Conservation (phyloP, 805 yeast species). For the Yamadazyma paraphyllophila region DNA sequence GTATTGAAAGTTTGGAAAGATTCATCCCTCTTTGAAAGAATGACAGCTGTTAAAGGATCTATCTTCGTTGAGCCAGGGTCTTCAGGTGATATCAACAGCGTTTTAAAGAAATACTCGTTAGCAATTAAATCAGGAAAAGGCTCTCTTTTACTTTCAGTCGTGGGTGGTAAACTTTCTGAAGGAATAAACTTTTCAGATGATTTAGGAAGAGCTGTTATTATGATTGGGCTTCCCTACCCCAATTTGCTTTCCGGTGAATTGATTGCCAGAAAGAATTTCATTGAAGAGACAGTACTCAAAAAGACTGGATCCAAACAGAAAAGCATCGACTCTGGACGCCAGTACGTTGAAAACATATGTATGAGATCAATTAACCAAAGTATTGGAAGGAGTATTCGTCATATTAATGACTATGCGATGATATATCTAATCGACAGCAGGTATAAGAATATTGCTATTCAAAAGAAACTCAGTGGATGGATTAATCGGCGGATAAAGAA, state of each 20-base stretch:
- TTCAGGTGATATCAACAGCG: slow-evolving; percentile 40
- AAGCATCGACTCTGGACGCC: slow-evolving; percentile 49
- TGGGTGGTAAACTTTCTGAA: slow-evolving; percentile 90
- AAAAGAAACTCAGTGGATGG: slow-evolving; percentile 71
- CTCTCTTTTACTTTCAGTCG: slow-evolving; percentile 76
- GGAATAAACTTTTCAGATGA: slow-evolving; percentile 90
- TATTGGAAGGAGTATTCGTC: slow-evolving; percentile 89
- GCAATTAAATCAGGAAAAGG: slow-evolving; percentile 43
- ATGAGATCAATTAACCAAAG: slow-evolving; percentile 92
- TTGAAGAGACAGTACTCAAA: slow-evolving; percentile 50
- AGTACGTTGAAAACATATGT: slow-evolving; percentile 78
- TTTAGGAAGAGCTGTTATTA: slow-evolving; percentile 80
- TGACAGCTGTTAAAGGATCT: slow-evolving; percentile 38
- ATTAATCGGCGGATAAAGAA: slow-evolving; percentile 36
- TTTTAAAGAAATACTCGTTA: slow-evolving; percentile 51
- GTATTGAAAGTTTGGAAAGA: slow-evolving; percentile 54
- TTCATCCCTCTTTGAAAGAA: slow-evolving; percentile 24
- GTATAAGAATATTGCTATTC: slow-evolving; percentile 46
- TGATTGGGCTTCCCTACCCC: slow-evolving; percentile 90
- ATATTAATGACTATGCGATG: slow-evolving; percentile 73
- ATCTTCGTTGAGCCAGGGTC: slow-evolving; percentile 57
- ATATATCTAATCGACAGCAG: slow-evolving; percentile 71
- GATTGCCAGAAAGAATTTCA: slow-evolving; percentile 63
- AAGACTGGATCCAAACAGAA: slow-evolving; percentile 46
- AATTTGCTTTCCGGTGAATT: slow-evolving; percentile 80